A percentile compares a stretch with the other conserved stretches of the same genome.
These are phyloP conservation scores for Centella asiatica DNA, from an alignment of 129 eudicot species.

Conservation along the genomic window DNA sequence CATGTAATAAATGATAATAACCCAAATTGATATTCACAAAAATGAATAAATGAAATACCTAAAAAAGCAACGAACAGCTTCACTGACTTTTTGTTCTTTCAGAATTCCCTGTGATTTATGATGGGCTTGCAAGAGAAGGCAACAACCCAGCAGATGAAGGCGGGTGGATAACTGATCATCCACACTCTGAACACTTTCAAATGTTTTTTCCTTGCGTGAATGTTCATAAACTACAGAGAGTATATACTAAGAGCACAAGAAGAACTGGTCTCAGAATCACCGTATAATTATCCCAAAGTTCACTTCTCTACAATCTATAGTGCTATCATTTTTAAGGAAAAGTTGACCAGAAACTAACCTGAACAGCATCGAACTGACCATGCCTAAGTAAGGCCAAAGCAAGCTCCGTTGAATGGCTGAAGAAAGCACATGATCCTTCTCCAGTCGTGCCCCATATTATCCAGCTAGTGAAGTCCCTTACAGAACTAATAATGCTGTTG, in stretches of 20 bases:
- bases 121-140: slow-evolving; percentile 82
- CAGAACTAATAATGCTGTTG: slow-evolving; percentile 38
- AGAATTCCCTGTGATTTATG: slow-evolving; percentile 35
- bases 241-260: slow-evolving; percentile 48
- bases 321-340: background rate
- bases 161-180: slow-evolving; percentile 55
- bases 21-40: background rate
- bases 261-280: slow-evolving; percentile 2
- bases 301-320: background rate
- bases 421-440: slow-evolving; percentile 53
- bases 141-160: slow-evolving; percentile 91
- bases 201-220: slow-evolving; percentile 71
- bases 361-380: slow-evolving; percentile 78
- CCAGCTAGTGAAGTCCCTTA: slow-evolving; percentile 75
- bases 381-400: slow-evolving; percentile 69
- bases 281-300: slow-evolving; percentile 4
- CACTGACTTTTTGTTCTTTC: slow-evolving; percentile 57
- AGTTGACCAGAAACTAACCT: slow-evolving; percentile 39
- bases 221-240: slow-evolving; percentile 70
- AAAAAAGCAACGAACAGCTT: slow-evolving; percentile 84
- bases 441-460: slow-evolving; percentile 66
- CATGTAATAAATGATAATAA: background rate
- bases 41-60: slow-evolving; percentile 33
- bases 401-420: slow-evolving; percentile 67
- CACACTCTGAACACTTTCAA: slow-evolving; percentile 56